These are phyloP conservation scores for Niebla homalea DNA, from an alignment of 495 filamentous ascomycete species.

Conservation along the genomic window DNA sequence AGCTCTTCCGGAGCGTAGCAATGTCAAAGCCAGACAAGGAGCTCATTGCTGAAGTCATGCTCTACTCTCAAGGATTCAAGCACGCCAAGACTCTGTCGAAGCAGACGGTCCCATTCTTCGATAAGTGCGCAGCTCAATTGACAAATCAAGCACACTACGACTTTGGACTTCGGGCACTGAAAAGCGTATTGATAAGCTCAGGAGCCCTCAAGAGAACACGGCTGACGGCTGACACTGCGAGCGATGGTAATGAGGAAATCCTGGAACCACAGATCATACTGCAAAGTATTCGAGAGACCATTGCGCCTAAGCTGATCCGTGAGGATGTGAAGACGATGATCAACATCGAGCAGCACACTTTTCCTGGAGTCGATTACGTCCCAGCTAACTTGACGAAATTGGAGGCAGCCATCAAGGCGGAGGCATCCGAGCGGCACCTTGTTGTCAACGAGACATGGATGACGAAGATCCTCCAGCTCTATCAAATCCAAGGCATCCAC, in stretches of 20 bases:
- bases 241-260: slow-evolving; percentile 26
- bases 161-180: slow-evolving; percentile 91
- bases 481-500: slow-evolving; percentile 93
- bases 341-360: slow-evolving; percentile 68
- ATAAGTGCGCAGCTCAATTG: slow-evolving; percentile 62
- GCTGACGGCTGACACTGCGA: slow-evolving; percentile 37
- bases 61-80: slow-evolving; percentile 97
- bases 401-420: slow-evolving; percentile 64
- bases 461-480: slow-evolving; percentile 88
- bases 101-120: slow-evolving; percentile 95
- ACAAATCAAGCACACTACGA: slow-evolving; percentile 99
- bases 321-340: slow-evolving; percentile 82
- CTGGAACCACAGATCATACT: slow-evolving; percentile 96
- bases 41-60: slow-evolving; percentile 97
- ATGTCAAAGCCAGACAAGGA: slow-evolving; percentile 99
- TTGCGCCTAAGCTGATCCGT: slow-evolving; percentile 89
- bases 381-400: slow-evolving; percentile 73
- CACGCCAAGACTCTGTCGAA: slow-evolving; percentile 85
- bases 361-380: slow-evolving; percentile 86
- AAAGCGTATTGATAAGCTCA: slow-evolving; percentile 95
- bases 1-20: slow-evolving; percentile 94
- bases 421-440: slow-evolving; percentile 68
- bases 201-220: slow-evolving; percentile 86
- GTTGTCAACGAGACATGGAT: slow-evolving; percentile 91
- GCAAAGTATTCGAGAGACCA: slow-evolving; percentile 95